Evolutionary conservation across 768 basidiomycete species (phyloP), one percentile per base, ranked within the genome.

Genomic region (Rhizopogon vinicolor): DNA sequence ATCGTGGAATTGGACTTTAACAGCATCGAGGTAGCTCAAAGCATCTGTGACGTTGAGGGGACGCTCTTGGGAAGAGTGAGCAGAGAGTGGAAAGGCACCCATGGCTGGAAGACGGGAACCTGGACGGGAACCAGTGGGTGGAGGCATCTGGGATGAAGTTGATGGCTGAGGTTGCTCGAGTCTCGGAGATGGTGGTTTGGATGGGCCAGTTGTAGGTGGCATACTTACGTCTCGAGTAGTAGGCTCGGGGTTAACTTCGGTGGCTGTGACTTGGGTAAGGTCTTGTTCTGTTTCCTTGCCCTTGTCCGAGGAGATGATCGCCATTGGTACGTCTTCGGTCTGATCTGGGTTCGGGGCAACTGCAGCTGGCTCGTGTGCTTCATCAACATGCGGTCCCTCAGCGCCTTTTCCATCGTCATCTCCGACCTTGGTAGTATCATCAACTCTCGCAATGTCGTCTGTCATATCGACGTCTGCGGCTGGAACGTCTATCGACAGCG

Each of bases 21-120:
- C 84, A 48, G 80, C 81, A 65, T 85, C 84, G 31, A 86, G 74
- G 65, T 85, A 86, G 60, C 75, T 78, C 53, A 85, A 66, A 28
- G 84, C 84, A 64, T 86, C 84, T 28, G 79, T 76, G 35, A 85
- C 84, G 53, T 85, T 83, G 61, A 85, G 72, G 49, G 75, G 82
- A 42, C 83, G 68, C 22, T 75, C 75, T 33, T 58, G 59, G 9
- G 9, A 35, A 13, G 58, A 40, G 41, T 71, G 68, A 3, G 56
- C 19, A 35, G 46, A 33, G 8, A 48, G 60, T 33, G 70, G 70
- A 44, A 62, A 16, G 25, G 49, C 68, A 35, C 68, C 51, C 40
- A 68, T 52, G 1, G 60, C 50, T 39, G 61, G 60, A 19, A 71
- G 56, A 13, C 60, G 64, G 25, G 61, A 3, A 28, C 7, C 59